Conservation (phyloP, 306 rosid genomes). For the Cicer chorassanicum region DNA sequence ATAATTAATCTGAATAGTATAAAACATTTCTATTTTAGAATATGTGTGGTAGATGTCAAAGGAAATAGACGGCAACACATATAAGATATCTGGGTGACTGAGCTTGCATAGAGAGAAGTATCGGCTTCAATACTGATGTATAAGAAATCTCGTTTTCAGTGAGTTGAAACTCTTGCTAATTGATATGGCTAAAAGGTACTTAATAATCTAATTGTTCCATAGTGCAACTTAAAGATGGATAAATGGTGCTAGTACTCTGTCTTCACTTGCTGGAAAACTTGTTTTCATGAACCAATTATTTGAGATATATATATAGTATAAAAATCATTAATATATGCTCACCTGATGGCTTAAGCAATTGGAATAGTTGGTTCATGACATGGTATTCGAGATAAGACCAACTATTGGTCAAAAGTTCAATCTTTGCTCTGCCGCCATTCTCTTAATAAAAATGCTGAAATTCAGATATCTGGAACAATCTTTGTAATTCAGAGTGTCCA, state of each 20-base stretch:
- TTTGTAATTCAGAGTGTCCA: too few species aligned
- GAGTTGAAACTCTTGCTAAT: slow-evolving; percentile 1
- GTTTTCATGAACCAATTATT: neutral
- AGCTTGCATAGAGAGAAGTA: slow-evolving; percentile 12
- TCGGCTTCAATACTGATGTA: slow-evolving; percentile 1
- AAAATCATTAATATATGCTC: too few species aligned
- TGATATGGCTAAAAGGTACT: neutral
- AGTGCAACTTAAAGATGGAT: neutral
- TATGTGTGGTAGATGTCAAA: neutral
- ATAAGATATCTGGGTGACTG: neutral
- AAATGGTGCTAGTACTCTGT: neutral
- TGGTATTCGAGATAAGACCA: too few species aligned
- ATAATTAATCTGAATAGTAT: neutral
- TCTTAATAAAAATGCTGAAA: too few species aligned
- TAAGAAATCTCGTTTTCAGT: neutral
- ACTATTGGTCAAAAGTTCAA: too few species aligned
- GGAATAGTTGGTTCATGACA: too few species aligned
- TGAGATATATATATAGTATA: neutral
- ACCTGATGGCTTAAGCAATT: too few species aligned
- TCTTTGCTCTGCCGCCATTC: too few species aligned
- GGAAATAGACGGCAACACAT: slow-evolving; percentile 6
- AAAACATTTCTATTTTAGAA: neutral
- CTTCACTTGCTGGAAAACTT: neutral
- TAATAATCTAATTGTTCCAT: neutral
- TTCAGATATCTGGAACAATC: too few species aligned